Evolutionary conservation across 257 asterid species (phyloP).

Genomic region (Buddleja alternifolia): DNA sequence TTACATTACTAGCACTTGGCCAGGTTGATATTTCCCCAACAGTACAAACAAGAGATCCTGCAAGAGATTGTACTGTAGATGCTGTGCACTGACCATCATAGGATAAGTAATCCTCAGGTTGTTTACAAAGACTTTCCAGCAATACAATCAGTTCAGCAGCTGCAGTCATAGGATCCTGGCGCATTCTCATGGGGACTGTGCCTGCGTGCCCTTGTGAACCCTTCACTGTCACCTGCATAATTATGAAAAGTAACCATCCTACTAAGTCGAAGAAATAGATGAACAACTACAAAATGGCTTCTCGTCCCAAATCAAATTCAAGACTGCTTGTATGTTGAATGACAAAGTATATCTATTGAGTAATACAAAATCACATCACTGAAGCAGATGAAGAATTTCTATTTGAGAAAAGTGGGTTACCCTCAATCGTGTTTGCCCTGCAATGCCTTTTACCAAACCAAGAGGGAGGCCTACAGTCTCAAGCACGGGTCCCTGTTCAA

Average conservation of each 20-base stretch:
- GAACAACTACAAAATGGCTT: neutral
- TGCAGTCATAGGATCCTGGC: conserved; percentile 95
- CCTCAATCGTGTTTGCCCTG: conserved; percentile 95
- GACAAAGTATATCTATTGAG: neutral
- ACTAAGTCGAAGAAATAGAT: neutral
- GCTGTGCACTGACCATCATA: conserved; percentile 71
- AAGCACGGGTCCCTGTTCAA: conserved; percentile 96
- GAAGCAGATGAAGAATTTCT: conserved; percentile 15
- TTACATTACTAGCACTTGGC: conserved; percentile 98
- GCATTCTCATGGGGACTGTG: conserved; percentile 96
- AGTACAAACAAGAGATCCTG: conserved; percentile 94
- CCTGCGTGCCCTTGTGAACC: conserved; percentile 99
- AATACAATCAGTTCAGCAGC: conserved; percentile 88
- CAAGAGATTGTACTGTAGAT: conserved; percentile 67
- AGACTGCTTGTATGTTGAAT: conserved; percentile 4
- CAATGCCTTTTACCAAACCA: conserved; percentile 91
- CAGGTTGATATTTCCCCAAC: conserved; percentile 97
- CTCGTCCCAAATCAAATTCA: neutral
- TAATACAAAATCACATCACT: neutral
- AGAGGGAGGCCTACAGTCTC: conserved; percentile 90
- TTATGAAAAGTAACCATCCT: neutral
- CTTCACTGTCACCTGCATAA: conserved; percentile 78
- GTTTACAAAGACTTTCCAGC: conserved; percentile 85
- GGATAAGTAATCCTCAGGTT: conserved; percentile 76
- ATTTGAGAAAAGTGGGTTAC: conserved; percentile 36